Evolutionary conservation across 805 yeast species (phyloP), one percentile per base, ranked within the genome.

Genomic region (Candida oleophila): DNA sequence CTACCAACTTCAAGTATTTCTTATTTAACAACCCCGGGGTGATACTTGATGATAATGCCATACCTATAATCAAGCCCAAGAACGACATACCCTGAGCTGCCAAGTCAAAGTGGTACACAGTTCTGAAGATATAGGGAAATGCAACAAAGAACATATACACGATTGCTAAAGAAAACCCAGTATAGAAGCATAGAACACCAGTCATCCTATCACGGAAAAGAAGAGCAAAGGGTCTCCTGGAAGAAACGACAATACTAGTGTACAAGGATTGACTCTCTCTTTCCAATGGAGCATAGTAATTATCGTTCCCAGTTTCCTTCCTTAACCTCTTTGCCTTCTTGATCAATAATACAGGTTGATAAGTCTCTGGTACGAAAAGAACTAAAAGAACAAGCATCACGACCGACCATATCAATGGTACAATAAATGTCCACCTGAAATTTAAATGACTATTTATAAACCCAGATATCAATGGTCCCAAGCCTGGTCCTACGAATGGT

Each of bases 131-230:
- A n/a, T 61, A 62, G 0, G 76, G 72, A n/a, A 71, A 53, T 5
- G 77, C 69, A 0, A 73, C 69, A 44, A 74, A 64, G 45, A 71
- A 60, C 38, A 75, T 46, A 51, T 74, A 76, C 35, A 74, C 69
- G 22, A 73, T 53, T 8, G 77, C 78, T 44, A 71, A 68, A 11
- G 72, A 70, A 50, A 74, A 73, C 40, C 75, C 73, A 11, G 76
- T 74, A 56, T 66, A 75, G 21, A 73, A 51, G 32, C 68, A 64
- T 16, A 62, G 51, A 2, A 57, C 59, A 39, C 57, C 38, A 3
- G 67, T 63, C 68, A 65, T 63, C 44, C 51, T 51, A 48, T 64
- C 68, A 22, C 49, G 46, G 48, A 61, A 60, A n/a, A 63, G 46
- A 16, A 63, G 50, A 9, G 57, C 46, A 15, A 64, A 41, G 3